Conservation (phyloP, 495 filamentous ascomycete genomes). For the Immersiella caudata region DNA sequence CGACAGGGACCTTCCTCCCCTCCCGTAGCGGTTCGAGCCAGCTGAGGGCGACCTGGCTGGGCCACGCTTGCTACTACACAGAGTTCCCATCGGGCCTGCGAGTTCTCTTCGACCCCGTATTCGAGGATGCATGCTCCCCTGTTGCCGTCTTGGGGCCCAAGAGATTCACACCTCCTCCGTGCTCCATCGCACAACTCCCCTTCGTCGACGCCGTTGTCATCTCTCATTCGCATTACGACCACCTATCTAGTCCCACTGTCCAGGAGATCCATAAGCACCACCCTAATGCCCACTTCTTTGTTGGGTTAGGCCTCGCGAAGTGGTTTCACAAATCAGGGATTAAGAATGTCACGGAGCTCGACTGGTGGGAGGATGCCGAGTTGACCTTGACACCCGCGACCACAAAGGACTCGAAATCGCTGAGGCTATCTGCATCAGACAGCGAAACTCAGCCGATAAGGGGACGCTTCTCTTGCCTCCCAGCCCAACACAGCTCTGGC, state of each 20-base stretch:
- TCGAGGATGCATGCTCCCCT: slow-evolving; percentile 83
- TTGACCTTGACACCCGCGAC: slow-evolving; percentile 52
- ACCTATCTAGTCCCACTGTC: slow-evolving; percentile 76
- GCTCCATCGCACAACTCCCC: slow-evolving; percentile 77
- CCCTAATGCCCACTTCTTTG: slow-evolving; percentile 86
- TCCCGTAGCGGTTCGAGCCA: slow-evolving; percentile 50
- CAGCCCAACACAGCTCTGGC: slow-evolving; percentile 81
- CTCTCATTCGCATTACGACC: slow-evolving; percentile 93
- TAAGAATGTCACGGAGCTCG: slow-evolving; percentile 77
- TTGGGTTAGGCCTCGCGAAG: slow-evolving; percentile 77
- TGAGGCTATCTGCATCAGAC: slow-evolving; percentile 25
- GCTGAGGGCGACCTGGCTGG: slow-evolving; percentile 92
- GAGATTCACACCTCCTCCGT: slow-evolving; percentile 78
- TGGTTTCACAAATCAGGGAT: slow-evolving; percentile 78
- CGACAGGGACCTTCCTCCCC: slow-evolving; percentile 71
- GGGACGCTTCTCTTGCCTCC: slow-evolving; percentile 79
- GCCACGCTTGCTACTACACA: slow-evolving; percentile 92
- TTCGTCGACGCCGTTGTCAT: slow-evolving; percentile 87
- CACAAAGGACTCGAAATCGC: no score
- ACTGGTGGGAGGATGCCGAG: slow-evolving; percentile 92
- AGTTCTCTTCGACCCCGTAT: slow-evolving; percentile 94
- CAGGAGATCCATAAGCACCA: slow-evolving; percentile 69
- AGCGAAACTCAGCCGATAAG: slow-evolving; percentile 52
- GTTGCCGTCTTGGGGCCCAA: slow-evolving; percentile 73
- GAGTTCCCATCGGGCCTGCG: slow-evolving; percentile 88